Percentiles rank a stretch among this genome's conserved stretches.
These are phyloP conservation scores for Lotmaria passim DNA, from an alignment of 208 protist genomes.

Conservation along the genomic window DNA sequence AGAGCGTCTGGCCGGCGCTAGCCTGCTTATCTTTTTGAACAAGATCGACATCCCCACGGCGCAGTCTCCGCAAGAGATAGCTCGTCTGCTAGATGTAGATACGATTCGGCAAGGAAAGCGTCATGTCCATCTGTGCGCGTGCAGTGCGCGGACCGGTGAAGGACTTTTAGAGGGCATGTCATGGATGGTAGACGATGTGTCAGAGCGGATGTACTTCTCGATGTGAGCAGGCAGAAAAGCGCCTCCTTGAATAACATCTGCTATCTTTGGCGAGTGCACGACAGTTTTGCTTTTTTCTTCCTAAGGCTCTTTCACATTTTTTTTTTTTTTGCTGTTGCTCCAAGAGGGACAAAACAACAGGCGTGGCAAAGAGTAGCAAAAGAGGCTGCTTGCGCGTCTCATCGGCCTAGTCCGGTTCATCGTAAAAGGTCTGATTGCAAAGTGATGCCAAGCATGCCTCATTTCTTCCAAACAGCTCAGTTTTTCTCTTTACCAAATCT, in stretches of 20 bases:
- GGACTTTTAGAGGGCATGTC: slow-evolving; percentile 97
- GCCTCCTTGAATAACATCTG: too few species aligned
- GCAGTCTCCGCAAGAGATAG: slow-evolving; percentile 69
- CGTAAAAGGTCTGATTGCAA: too few species aligned
- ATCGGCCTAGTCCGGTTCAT: too few species aligned
- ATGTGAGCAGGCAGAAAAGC: slow-evolving; percentile 23
- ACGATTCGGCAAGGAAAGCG: slow-evolving; percentile 79
- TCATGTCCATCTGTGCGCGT: slow-evolving; percentile 96
- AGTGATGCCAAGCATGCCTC: too few species aligned
- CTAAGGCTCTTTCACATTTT: too few species aligned
- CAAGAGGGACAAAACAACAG: too few species aligned
- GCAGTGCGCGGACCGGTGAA: slow-evolving; percentile 95
- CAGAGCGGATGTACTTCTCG: slow-evolving; percentile 88
- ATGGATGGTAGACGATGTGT: slow-evolving; percentile 99
- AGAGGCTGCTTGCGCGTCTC: too few species aligned
- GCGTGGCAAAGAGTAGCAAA: too few species aligned
- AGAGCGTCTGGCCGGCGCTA: slow-evolving; percentile 97
- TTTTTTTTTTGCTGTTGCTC: too few species aligned
- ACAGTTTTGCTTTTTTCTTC: neutral
- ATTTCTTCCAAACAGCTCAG: too few species aligned
- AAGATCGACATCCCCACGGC: slow-evolving; percentile 98
- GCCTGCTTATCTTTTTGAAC: slow-evolving; percentile 99
- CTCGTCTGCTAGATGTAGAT: slow-evolving; percentile 73
- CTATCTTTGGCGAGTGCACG: too few species aligned
- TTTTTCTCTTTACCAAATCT: too few species aligned